Conservation (phyloP, 768 basidiomycete species). For the Coprinopsis strossmayeri region DNA sequence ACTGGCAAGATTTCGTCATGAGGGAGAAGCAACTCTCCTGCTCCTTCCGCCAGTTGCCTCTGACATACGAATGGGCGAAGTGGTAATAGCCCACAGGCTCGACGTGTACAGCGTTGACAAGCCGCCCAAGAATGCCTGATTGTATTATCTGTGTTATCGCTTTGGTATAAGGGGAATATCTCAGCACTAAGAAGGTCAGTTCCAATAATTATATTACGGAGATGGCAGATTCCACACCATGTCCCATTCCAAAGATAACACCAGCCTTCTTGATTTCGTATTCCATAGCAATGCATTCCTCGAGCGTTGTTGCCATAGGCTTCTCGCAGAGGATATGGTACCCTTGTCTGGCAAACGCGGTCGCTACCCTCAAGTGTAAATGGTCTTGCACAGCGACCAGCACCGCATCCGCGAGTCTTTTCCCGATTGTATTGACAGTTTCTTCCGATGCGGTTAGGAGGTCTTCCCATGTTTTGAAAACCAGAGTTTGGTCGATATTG, state of each 20-base stretch:
- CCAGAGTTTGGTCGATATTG: constrained; percentile 57
- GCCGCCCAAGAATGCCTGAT: constrained; percentile 65
- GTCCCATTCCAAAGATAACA: constrained; percentile 81
- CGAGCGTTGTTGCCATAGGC: constrained; percentile 75
- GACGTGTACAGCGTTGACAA: constrained; percentile 78
- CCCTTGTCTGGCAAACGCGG: constrained; percentile 72
- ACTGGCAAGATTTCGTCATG: constrained; percentile 92
- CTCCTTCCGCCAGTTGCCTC: constrained; percentile 75
- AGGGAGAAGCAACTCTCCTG: constrained; percentile 68
- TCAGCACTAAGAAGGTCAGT: constrained; percentile 48
- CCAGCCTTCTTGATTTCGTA: constrained; percentile 60
- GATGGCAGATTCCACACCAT: constrained; percentile 44
- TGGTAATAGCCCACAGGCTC: constrained; percentile 86
- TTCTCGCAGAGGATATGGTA: constrained; percentile 93
- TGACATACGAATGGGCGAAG: constrained; percentile 86
- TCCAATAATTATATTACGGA: neutral
- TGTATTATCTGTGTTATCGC: constrained; percentile 65
- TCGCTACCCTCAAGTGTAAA: constrained; percentile 68
- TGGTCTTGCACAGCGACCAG: constrained; percentile 76
- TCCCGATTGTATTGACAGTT: constrained; percentile 55
- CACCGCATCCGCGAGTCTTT: constrained; percentile 76
- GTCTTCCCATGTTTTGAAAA: constrained; percentile 68
- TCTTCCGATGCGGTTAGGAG: constrained; percentile 63
- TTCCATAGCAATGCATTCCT: constrained; percentile 74
- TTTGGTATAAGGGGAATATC: constrained; percentile 79